Percentiles rank a stretch among this genome's conserved stretches.
These are phyloP conservation scores for Wickerhamomyces sp. DNA, from an alignment of 1,139 yeast species.

Conservation along the genomic window DNA sequence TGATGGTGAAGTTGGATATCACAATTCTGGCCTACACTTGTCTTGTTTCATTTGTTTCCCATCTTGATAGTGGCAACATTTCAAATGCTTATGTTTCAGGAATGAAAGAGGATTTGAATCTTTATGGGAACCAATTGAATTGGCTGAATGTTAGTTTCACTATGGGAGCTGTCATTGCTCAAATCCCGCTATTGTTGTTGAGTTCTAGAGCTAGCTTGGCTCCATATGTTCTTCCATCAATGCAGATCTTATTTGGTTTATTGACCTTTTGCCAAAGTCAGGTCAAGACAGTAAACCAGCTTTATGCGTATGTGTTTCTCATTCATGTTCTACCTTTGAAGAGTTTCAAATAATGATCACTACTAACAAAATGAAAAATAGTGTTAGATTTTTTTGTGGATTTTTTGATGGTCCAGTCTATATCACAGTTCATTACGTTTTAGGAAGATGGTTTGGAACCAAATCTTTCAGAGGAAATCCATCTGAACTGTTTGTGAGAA, in stretches of 20 bases:
- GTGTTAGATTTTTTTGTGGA: constrained; percentile 46
- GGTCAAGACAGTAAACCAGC: constrained; percentile 35
- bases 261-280: constrained; percentile 42
- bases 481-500: not conserved
- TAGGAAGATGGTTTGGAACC: not conserved
- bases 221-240: constrained; percentile 29
- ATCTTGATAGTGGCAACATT: constrained; percentile 19
- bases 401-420: constrained; percentile 25
- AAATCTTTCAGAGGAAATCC: not conserved
- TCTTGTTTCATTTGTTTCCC: constrained; percentile 27
- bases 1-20: constrained; percentile 33
- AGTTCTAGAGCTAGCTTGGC: constrained; percentile 42
- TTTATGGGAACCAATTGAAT: constrained; percentile 46
- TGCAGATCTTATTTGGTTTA: constrained; percentile 52
- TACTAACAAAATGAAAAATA: too few relatives aligned
- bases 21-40: constrained; percentile 31
- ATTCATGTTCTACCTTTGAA: too few relatives aligned
- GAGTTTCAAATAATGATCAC: too few relatives aligned
- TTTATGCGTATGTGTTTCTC: constrained; percentile 30
- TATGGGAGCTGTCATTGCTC: constrained; percentile 8
- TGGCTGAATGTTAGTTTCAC: not conserved
- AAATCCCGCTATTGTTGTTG: constrained; percentile 45
- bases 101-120: constrained; percentile 40
- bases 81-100: constrained; percentile 55
- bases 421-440: constrained; percentile 18